Conservation (phyloP, 2,329 filamentous ascomycete species). For the Fusarium anthophilum region DNA sequence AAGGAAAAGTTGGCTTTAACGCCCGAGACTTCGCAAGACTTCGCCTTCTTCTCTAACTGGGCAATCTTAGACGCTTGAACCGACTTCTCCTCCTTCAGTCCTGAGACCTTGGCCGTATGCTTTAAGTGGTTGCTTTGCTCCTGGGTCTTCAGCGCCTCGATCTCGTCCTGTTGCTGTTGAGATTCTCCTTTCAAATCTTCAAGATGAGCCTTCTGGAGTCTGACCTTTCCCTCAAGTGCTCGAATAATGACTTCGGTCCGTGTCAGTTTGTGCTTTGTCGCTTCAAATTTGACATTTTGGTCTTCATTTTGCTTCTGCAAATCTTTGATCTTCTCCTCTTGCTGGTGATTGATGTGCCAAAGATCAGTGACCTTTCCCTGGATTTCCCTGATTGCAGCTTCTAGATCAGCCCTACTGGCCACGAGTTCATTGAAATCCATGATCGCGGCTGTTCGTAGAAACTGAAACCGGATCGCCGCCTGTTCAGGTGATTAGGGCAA, state of each 20-base stretch:
- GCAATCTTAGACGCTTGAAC: background rate
- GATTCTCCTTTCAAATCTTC: background rate
- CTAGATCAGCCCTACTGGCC: background rate
- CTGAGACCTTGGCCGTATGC: background rate
- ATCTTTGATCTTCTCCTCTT: background rate
- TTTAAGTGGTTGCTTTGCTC: fast-evolving
- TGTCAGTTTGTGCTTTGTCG: background rate
- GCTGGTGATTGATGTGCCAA: background rate
- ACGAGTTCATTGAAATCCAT: background rate
- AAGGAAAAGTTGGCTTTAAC: background rate
- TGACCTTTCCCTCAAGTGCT: background rate
- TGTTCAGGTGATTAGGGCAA: too few relatives aligned
- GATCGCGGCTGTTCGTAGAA: fast-evolving
- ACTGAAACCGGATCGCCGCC: too few relatives aligned
- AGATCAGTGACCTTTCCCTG: background rate
- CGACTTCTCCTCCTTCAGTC: background rate
- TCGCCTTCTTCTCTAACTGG: background rate
- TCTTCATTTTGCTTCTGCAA: background rate
- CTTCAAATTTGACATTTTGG: too few relatives aligned
- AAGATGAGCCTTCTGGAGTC: background rate
- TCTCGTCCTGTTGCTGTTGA: background rate
- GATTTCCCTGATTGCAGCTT: background rate
- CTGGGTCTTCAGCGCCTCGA: background rate
- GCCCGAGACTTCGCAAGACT: background rate
- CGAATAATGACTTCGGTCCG: fast-evolving